A percentile compares a stretch with the other conserved stretches of the same genome.
Evolutionary conservation across 441 rosid species (phyloP).

Genomic region (Corymbia calophylla): DNA sequence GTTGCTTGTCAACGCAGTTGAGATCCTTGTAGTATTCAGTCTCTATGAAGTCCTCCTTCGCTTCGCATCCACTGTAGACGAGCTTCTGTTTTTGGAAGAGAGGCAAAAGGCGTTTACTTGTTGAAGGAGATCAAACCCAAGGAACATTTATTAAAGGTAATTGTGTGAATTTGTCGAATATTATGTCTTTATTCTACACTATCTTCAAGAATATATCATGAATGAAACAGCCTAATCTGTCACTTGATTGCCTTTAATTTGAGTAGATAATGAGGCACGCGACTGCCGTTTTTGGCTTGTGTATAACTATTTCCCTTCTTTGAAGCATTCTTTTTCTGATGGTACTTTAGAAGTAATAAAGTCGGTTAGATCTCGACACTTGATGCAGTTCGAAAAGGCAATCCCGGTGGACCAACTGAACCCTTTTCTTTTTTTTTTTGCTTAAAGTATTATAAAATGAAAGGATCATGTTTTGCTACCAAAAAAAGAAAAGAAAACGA

Average conservation of each 20-base stretch:
- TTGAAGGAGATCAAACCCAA: neutral
- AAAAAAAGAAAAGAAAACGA: neutral
- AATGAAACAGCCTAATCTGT: neutral
- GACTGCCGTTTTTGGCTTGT: neutral
- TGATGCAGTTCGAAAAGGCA: neutral
- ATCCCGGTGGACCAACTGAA: neutral
- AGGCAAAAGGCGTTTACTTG: neutral
- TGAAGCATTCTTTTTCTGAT: neutral
- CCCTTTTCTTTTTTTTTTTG: neutral
- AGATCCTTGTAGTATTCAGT: constrained; percentile 63
- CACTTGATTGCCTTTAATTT: neutral
- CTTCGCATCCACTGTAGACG: constrained; percentile 19
- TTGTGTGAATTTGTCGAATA: neutral
- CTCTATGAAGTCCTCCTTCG: constrained; percentile 45
- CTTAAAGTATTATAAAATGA: neutral
- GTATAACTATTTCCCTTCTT: neutral
- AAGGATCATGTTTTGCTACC: neutral
- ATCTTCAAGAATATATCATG: neutral
- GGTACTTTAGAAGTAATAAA: neutral
- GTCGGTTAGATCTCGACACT: neutral
- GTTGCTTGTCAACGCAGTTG: constrained; percentile 46
- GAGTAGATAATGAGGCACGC: neutral
- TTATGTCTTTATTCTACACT: neutral
- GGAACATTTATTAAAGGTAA: neutral
- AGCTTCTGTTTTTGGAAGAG: constrained; percentile 23